These are phyloP conservation scores for Epichloe baconii DNA, from an alignment of 2,329 filamentous ascomycete genomes.

Conservation along the genomic window DNA sequence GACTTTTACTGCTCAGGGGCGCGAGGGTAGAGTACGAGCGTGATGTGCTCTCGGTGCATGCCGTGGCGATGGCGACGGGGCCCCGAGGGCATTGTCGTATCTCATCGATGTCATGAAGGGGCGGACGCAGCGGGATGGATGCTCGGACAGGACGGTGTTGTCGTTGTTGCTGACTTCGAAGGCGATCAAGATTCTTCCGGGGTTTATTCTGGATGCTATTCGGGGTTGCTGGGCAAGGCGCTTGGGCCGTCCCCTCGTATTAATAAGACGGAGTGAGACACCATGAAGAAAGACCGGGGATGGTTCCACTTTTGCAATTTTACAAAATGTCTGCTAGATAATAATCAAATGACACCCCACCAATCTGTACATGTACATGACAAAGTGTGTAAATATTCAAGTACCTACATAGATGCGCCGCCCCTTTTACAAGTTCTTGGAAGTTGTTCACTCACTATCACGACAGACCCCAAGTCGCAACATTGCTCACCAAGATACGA, in stretches of 20 bases:
- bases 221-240: neutral
- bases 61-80: neutral
- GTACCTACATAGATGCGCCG: no score
- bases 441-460: no score
- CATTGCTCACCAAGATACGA: no score
- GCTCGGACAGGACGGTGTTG: neutral
- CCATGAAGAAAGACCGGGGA: no score
- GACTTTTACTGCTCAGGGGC: slow-evolving; percentile 1
- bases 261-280: no score
- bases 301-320: no score
- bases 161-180: neutral
- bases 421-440: no score
- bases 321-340: no score
- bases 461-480: no score
- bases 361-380: no score
- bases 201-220: neutral
- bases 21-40: neutral
- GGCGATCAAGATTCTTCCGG: neutral
- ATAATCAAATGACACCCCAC: no score
- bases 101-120: neutral
- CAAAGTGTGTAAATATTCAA: no score
- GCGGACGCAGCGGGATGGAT: neutral
- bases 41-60: neutral
- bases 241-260: neutral
- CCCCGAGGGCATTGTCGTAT: neutral